Base-by-base conservation (phyloP, 2,329 filamentous ascomycete genomes). In the Botryosphaeria dothidea region DNA sequence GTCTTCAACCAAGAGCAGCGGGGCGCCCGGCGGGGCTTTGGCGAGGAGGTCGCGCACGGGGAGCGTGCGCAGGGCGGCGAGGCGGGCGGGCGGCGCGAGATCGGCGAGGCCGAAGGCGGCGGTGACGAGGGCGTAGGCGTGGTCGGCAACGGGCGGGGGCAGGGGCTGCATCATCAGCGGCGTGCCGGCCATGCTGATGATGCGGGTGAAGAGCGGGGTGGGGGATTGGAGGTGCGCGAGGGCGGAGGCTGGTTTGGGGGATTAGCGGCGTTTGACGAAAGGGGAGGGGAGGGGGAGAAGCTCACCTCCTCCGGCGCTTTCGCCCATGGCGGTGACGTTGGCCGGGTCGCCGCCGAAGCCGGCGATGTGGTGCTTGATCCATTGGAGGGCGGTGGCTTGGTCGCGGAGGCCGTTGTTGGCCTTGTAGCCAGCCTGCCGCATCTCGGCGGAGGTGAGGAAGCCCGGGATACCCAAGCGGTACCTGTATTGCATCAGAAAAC, bases 271-370 rank as follows among this genome's bases (percentile, higher is more conserved):
- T 27, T 3, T 27, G 27, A 2, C 7, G 6, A 19, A 25, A 21
- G n/a, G 17, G 23, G 60, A 21, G n/a, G 9, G 25, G 48, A 34
- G 36, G 45, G 23, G 38, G 25, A 9, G 11, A 38, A 25, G 68
- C 77, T 68, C 72, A 79, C 81, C 73, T n/a, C 74, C 82, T 34
- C 83, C 83, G 5, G 81, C 81, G 54, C 79, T 82, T 68, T 84
- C 79, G 17, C 83, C 83, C n/a, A 79, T 72, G 6, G 78, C 68
- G 0, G 78, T 80, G 9, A 80, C 71, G 51, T 77, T 73, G 9
- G 74, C 70, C 11, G 76, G 68, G 62, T 80, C 68, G 11, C 78
- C 78, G 2, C 78, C 78, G 62, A 80, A 80, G 0, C 74, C 74
- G 19, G 66, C 62, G 46, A 80, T 78, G 58, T 77, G 70, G 15